These are phyloP conservation scores for Suhomyces sp. DNA, from an alignment of 805 yeast genomes.

Conservation along the genomic window DNA sequence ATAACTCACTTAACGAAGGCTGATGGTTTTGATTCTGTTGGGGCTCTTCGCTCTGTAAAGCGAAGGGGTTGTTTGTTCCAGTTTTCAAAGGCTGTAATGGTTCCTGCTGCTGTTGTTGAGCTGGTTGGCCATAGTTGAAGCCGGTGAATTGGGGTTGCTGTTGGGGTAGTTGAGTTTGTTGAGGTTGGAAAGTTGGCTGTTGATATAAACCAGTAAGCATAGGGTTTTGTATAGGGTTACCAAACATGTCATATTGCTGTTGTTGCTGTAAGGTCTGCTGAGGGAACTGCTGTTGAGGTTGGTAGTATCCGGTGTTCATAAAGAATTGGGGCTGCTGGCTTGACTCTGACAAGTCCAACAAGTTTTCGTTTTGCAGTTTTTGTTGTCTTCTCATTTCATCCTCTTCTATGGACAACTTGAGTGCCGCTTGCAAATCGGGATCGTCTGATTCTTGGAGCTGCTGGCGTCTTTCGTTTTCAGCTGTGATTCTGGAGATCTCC, in stretches of 20 bases:
- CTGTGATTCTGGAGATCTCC: slow-evolving; percentile 75
- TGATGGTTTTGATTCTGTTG: slow-evolving; percentile 17
- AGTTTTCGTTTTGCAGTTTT: slow-evolving; percentile 41
- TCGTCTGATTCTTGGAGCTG: slow-evolving; percentile 49
- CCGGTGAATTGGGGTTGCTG: slow-evolving; percentile 32
- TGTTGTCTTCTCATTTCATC: slow-evolving; percentile 60
- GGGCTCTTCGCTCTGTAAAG: slow-evolving; percentile 31
- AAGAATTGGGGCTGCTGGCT: slow-evolving; percentile 27
- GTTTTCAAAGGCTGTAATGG: slow-evolving; percentile 56
- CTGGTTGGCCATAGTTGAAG: slow-evolving; percentile 27
- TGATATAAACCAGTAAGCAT: slow-evolving; percentile 55
- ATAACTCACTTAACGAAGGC: slow-evolving; percentile 28
- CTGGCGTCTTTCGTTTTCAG: slow-evolving; percentile 74
- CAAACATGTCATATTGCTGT: slow-evolving; percentile 58
- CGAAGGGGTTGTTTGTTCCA: slow-evolving; percentile 79
- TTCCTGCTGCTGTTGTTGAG: slow-evolving; percentile 33
- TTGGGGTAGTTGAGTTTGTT: slow-evolving; percentile 28
- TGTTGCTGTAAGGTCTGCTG: slow-evolving; percentile 19
- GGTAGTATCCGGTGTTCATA: slow-evolving; percentile 24
- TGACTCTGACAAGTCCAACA: slow-evolving; percentile 52
- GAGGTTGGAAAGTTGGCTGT: slow-evolving; percentile 27
- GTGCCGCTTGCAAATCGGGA: slow-evolving; percentile 65
- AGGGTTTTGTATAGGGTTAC: slow-evolving; percentile 58
- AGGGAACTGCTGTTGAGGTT: slow-evolving; percentile 8
- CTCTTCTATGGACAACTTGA: slow-evolving; percentile 71